Evolutionary conservation across 805 yeast species (phyloP).

Genomic region (Spencermartinsiella europaea): DNA sequence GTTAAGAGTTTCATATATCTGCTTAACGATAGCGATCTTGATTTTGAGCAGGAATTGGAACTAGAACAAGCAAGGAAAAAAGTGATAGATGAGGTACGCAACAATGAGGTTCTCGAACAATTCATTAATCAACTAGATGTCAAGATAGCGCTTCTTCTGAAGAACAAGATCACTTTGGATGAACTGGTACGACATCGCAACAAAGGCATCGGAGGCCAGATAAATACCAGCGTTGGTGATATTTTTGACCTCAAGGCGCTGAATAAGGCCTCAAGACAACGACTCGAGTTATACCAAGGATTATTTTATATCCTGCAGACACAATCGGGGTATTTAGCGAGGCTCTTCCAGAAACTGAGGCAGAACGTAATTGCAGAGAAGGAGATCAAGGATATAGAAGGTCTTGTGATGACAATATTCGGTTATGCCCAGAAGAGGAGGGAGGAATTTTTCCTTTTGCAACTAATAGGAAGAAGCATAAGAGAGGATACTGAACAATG

Average conservation of each 20-base stretch:
- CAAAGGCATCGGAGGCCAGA: constrained; percentile 25
- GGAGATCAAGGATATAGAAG: constrained; percentile 30
- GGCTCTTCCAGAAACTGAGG: constrained; percentile 40
- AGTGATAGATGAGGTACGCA: constrained; percentile 63
- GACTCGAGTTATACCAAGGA: constrained; percentile 68
- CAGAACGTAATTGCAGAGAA: constrained; percentile 26
- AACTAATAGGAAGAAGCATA: constrained; percentile 42
- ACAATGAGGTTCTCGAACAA: constrained; percentile 66
- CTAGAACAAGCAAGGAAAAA: constrained; percentile 62
- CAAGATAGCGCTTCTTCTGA: constrained; percentile 71
- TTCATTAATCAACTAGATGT: constrained; percentile 72
- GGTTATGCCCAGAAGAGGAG: constrained; percentile 44
- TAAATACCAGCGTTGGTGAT: constrained; percentile 24
- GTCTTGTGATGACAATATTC: constrained; percentile 30
- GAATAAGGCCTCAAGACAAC: constrained; percentile 36
- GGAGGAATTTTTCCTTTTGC: constrained; percentile 65
- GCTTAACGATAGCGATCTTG: constrained; percentile 65
- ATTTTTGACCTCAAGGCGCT: constrained; percentile 35
- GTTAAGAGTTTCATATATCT: constrained; percentile 72
- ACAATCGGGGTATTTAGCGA: constrained; percentile 65
- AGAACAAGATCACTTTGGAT: constrained; percentile 72
- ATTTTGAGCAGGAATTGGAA: constrained; percentile 68
- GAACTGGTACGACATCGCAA: constrained; percentile 49
- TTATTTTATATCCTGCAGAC: constrained; percentile 80
- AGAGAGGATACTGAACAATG: constrained; percentile 23